Base-by-base conservation (phyloP, 2,329 filamentous ascomycete genomes). In the Trichophyton rubrum region DNA sequence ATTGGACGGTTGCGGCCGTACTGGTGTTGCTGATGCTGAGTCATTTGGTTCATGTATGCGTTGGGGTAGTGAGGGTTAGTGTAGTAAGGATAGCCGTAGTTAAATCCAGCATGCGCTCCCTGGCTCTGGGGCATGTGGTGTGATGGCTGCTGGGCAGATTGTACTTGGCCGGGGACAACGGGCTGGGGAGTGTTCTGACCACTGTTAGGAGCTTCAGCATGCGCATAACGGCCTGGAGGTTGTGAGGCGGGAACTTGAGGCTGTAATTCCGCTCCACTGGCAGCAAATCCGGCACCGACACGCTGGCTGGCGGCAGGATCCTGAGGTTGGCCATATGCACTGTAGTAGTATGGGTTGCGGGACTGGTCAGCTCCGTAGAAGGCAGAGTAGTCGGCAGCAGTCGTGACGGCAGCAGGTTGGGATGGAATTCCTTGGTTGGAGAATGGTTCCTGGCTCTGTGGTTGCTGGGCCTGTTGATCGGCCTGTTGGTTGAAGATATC, bases 111-210 rank as follows among this genome's bases (percentile, higher is more conserved):
- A 65, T 82, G 79, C 60, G 75, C 78, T 63, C 73, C 75, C 65
- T 83, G 80, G 15, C 71, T 72, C 61, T 78, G 78, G 58, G 75
- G 77, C 69, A 79, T 76, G 62, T 80, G 79, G 62, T 78, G 78
- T 63, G 75, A 73, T 56, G 80, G 80, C 63, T 81, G 78, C 63
- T 81, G 78, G 57, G 75, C 76, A 60, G 76, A 74, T 64, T 82
- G 81, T 62, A 82, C 79, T 62, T 81, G 80, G 59, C 74, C 77
- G 62, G 80, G 80, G 62, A 83, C 73, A 45, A 86, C 80, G 30
- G 91, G 90, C 76, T 95, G 93, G 40, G 92, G 91, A 1, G 91
- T 96, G 68, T 87, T 92, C 73, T 93, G 87, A 51, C 90, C 92
- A 71, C 90, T 96, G 77, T 87, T 90, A 69, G 90, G 88, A 63